A percentile compares a stretch with the other conserved stretches of the same genome.
Evolutionary conservation across 139 green algal species (phyloP).

Genomic region (Chlamydomonas sp.): DNA sequence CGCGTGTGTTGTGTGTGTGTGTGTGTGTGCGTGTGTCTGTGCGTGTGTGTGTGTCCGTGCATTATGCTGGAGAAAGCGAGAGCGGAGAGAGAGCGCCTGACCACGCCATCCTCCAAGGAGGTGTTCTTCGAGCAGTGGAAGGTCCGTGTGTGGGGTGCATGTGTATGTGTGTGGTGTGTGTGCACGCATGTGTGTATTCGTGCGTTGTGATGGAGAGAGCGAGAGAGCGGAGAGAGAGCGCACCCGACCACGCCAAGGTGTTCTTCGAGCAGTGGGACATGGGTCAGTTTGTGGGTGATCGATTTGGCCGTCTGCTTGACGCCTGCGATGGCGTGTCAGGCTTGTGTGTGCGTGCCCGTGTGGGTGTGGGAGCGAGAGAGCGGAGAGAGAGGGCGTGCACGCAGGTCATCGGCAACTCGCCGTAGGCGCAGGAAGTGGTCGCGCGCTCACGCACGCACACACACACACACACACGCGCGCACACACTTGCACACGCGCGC

Average conservation of each 20-base stretch:
- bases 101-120: conserved; percentile 43
- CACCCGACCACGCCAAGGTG: conserved; percentile 44
- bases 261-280: conserved; percentile 78
- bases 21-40: background rate
- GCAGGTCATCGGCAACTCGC: too few species aligned
- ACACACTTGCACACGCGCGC: too few species aligned
- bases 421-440: too few species aligned
- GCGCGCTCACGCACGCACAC: too few species aligned
- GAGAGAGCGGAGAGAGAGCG: conserved; percentile 50
- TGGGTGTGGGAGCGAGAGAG: too few species aligned
- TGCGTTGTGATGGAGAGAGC: conserved; percentile 22
- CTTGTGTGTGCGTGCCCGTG: too few species aligned
- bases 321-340: too few species aligned
- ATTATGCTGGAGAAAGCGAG: too few species aligned
- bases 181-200: background rate
- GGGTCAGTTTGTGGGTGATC: conserved; percentile 23
- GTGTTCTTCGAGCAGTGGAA: conserved; percentile 79
- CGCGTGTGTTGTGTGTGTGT: conserved; percentile 29
- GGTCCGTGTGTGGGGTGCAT: conserved; percentile 10
- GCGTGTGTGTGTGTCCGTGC: background rate
- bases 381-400: too few species aligned
- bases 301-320: too few species aligned
- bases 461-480: too few species aligned
- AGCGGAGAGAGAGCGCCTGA: conserved; percentile 37
- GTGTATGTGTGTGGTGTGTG: too few species aligned